Evolutionary conservation across 164 flowering plant species (phyloP), one percentile per base, ranked within the genome.

Genomic region (Berberis vulgaris): DNA sequence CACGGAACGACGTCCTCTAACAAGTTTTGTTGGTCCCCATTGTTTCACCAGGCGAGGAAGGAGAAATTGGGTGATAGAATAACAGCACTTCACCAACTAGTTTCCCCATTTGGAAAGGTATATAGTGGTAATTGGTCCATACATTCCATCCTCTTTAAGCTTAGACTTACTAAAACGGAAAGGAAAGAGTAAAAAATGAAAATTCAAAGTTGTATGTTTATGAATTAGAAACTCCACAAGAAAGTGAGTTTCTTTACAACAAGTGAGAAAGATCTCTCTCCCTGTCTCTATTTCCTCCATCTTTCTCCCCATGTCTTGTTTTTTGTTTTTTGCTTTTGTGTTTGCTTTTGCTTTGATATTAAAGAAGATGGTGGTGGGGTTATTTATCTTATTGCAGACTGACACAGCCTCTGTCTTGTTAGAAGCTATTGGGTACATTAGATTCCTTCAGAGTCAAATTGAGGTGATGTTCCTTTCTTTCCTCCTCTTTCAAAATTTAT

Each of bases 321-420:
- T 26, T 26, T 71, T 26, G 26, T 26, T 26, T 26, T 26, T 26
- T 26, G 26, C 26, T 26, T 26, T 26, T 26, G 26, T 26, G 26
- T 26, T 26, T 26, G 26, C 26, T 26, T 26, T 26, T 26, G 26
- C 26, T 69, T 69, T 61, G 49, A 64, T 54, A 59, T 53, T 73
- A 68, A 70, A 69, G 69, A 68, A 57, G 53, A 26, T 26, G 26
- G 26, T 26, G 26, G 26, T 26, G 26, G 26, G 26, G 26, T 26
- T 26, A 69, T 68, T 45, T 62, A 63, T 57, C 64, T 88, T 82
- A 26, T 83, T 91, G 89, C 91, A 91, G 97, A 91, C 97, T 81
- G 97, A 91, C 87, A 91, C 97, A 13, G 97, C 97, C 63, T 91
- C 97, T 62, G 97, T 91, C 79, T 76, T 91, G 86, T 78, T 85